Evolutionary conservation across 371 early-diverging fungal genomes (phyloP).

Genomic region (Fennellomyces sp.): DNA sequence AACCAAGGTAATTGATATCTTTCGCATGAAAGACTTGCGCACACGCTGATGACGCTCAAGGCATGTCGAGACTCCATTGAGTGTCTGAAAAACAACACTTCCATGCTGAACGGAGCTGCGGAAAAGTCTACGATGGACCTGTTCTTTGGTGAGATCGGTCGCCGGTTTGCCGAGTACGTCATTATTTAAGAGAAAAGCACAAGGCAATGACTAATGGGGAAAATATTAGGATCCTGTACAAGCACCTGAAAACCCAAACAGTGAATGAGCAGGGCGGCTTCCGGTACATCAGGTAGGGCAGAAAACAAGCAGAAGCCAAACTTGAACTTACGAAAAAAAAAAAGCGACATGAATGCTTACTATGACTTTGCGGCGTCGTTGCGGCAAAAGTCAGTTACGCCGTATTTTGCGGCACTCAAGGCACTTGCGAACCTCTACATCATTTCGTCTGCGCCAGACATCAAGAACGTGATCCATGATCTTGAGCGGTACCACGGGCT

Average conservation of each 20-base stretch:
- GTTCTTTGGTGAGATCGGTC: conserved; percentile 86
- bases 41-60: too few species aligned
- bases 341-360: conserved; percentile 89
- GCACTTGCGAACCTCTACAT: conserved; percentile 92
- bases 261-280: conserved; percentile 83
- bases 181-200: background rate
- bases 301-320: background rate
- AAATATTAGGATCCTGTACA: conserved; percentile 59
- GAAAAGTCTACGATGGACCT: conserved; percentile 90
- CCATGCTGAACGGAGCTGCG: conserved; percentile 73
- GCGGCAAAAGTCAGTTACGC: conserved; percentile 70
- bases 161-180: conserved; percentile 84
- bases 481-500: conserved; percentile 82
- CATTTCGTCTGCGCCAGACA: conserved; percentile 79
- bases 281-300: conserved; percentile 70
- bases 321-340: background rate
- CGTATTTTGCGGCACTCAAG: conserved; percentile 87
- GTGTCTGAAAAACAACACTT: conserved; percentile 77
- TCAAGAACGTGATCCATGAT: conserved; percentile 87
- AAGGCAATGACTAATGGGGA: background rate
- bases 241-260: conserved; percentile 79
- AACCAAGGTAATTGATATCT: conserved; percentile 71
- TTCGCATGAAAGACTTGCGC: too few species aligned
- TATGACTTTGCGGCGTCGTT: conserved; percentile 63
- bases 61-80: conserved; percentile 74